A percentile compares a stretch with the other conserved stretches of the same genome.
phyloP scores from a whole-genome alignment of 257 asterid genomes.

The Plantago major region DNA sequence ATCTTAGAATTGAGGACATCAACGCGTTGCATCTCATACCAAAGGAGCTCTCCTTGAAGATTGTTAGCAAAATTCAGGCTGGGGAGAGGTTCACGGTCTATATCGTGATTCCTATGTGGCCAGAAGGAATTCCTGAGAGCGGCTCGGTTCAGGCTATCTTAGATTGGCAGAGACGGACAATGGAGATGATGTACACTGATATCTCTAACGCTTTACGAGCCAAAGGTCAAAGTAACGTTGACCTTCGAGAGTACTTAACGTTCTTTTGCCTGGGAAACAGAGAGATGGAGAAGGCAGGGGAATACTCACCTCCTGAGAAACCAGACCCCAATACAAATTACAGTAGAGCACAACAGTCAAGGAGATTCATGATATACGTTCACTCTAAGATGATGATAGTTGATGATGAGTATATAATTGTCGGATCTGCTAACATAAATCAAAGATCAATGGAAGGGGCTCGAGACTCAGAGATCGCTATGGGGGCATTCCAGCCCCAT shows the following conservation, averaged over 20 bases:
- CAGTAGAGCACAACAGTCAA: slow-evolving; percentile 62
- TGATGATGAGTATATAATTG: slow-evolving; percentile 86
- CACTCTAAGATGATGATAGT: slow-evolving; percentile 94
- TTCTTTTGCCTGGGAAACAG: slow-evolving; percentile 92
- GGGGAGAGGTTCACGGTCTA: slow-evolving; percentile 70
- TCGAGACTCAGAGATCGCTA: slow-evolving; percentile 83
- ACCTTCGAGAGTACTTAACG: slow-evolving; percentile 65
- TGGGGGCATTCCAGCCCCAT: slow-evolving; percentile 86
- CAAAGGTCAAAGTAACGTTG: slow-evolving; percentile 40
- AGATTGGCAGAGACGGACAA: slow-evolving; percentile 96
- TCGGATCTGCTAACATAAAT: slow-evolving; percentile 94
- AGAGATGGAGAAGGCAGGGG: slow-evolving; percentile 43
- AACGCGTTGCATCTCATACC: slow-evolving; percentile 74
- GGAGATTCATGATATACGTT: slow-evolving; percentile 96
- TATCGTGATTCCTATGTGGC: slow-evolving; percentile 95
- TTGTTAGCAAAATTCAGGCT: slow-evolving; percentile 62
- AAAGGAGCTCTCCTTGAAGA: slow-evolving; percentile 75
- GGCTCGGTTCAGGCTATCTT: slow-evolving; percentile 81
- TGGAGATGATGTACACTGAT: slow-evolving; percentile 92
- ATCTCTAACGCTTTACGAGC: slow-evolving; percentile 45
- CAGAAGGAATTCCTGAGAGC: slow-evolving; percentile 83
- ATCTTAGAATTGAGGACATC: slow-evolving; percentile 41
- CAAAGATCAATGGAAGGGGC: slow-evolving; percentile 92
- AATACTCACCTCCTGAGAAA: slow-evolving; percentile 48
- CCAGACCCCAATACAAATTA: slow-evolving; percentile 68